Percentiles rank a stretch among this genome's conserved stretches.
These are phyloP conservation scores for Entoloma clypeatum DNA, from an alignment of 1,284 basidiomycete genomes.

Conservation along the genomic window DNA sequence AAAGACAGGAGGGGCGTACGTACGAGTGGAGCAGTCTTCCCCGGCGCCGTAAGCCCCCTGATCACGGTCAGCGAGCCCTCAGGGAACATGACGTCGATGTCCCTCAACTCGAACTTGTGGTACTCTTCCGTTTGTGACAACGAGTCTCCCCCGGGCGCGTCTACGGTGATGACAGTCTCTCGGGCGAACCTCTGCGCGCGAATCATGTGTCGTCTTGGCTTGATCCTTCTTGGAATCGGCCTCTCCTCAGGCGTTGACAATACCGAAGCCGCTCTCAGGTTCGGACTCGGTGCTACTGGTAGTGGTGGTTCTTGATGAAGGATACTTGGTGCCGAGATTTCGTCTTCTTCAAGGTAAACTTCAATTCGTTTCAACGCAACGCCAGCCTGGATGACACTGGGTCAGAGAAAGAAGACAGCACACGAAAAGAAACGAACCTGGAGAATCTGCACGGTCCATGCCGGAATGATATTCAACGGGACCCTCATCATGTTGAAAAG, in stretches of 20 bases:
- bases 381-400: constrained; percentile 45
- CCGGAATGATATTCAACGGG: constrained; percentile 69
- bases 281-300: constrained; percentile 24
- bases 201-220: constrained; percentile 6
- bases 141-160: constrained; percentile 9
- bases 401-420: constrained; percentile 14
- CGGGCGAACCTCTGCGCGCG: background rate
- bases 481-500: constrained; percentile 68
- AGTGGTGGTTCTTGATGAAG: constrained; percentile 45
- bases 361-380: constrained; percentile 81
- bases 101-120: constrained; percentile 58
- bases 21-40: constrained; percentile 74
- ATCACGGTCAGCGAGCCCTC: constrained; percentile 62
- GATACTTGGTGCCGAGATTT: constrained; percentile 73
- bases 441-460: constrained; percentile 60
- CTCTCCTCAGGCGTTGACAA: constrained; percentile 51
- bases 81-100: constrained; percentile 68
- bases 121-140: constrained; percentile 28
- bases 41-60: constrained; percentile 74
- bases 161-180: constrained; percentile 20
- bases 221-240: constrained; percentile 13
- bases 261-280: constrained; percentile 49
- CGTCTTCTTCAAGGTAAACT: constrained; percentile 79
- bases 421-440: constrained; percentile 35
- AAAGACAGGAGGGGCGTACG: constrained; percentile 16